A percentile compares a stretch with the other conserved stretches of the same genome.
These are phyloP conservation scores for Haberlea rhodopensis DNA, from an alignment of 257 asterid species.

Conservation along the genomic window DNA sequence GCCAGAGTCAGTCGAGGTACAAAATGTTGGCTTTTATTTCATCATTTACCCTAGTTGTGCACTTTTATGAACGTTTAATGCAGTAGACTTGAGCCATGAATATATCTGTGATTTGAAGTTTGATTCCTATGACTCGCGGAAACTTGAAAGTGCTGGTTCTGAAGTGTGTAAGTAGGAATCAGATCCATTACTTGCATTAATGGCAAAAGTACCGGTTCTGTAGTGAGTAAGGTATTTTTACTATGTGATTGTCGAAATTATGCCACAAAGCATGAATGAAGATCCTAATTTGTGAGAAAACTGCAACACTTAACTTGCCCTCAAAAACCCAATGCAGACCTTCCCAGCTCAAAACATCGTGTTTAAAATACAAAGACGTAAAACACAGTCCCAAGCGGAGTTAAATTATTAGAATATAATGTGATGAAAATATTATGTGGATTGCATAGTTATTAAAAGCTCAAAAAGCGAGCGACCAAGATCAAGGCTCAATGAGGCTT, in stretches of 20 bases:
- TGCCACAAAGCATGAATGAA: background rate
- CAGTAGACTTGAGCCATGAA: background rate
- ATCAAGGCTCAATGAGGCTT: too few relatives aligned
- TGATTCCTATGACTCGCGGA: conserved; percentile 6
- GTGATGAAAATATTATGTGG: too few relatives aligned
- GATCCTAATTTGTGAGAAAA: background rate
- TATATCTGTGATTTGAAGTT: conserved; percentile 18
- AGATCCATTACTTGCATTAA: background rate
- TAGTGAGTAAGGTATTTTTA: too few relatives aligned
- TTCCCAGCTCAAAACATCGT: too few relatives aligned
- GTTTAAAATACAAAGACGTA: too few relatives aligned
- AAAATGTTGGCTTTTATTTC: conserved; percentile 22
- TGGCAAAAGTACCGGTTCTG: conserved; percentile 14
- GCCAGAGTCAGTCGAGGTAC: conserved; percentile 86
- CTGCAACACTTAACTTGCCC: too few relatives aligned
- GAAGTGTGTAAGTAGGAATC: conserved; percentile 10
- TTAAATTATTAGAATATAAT: too few relatives aligned
- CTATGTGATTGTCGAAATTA: too few relatives aligned
- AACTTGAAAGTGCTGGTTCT: background rate
- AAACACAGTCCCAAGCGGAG: too few relatives aligned
- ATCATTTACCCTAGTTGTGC: conserved; percentile 3
- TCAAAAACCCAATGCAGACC: too few relatives aligned
- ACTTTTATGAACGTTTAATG: background rate
- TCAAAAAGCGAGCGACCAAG: too few relatives aligned
- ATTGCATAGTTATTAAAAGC: too few relatives aligned